Percentiles rank a stretch among this genome's conserved stretches.
These are phyloP conservation scores for Salix brachista DNA, from an alignment of 345 rosid genomes.

Conservation along the genomic window DNA sequence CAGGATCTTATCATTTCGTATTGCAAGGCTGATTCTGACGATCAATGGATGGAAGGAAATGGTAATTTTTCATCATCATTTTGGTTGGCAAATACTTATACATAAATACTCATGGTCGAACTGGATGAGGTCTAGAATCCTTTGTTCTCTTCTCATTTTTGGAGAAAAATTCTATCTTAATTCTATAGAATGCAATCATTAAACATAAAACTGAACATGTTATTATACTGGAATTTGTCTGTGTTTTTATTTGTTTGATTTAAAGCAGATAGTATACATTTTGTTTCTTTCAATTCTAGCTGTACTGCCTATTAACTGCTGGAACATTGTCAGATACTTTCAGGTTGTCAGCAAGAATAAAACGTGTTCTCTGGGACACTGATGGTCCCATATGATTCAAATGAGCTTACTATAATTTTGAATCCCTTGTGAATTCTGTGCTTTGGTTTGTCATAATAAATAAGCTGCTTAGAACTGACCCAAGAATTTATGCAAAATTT, in stretches of 20 bases:
- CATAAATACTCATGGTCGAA: not conserved
- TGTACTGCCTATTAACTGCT: not conserved
- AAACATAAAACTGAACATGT: not conserved
- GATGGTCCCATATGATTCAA: not conserved
- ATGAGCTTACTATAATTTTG: not conserved
- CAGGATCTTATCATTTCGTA: slow-evolving; percentile 97
- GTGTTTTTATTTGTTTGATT: not conserved
- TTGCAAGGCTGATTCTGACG: slow-evolving; percentile 92
- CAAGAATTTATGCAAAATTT: not conserved
- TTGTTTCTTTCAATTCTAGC: not conserved
- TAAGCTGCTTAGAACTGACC: not conserved
- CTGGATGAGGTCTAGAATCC: not conserved
- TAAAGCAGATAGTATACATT: not conserved
- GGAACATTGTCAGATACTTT: not conserved
- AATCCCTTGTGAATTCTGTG: not conserved
- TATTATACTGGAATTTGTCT: not conserved
- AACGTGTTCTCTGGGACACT: not conserved
- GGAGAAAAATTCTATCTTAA: not conserved
- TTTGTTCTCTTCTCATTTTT: not conserved
- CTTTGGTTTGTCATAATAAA: not conserved
- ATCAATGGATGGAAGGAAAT: slow-evolving; percentile 81
- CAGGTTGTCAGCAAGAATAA: not conserved
- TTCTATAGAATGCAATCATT: not conserved
- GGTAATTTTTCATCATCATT: slow-evolving; percentile 42
- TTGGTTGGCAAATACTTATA: not conserved